Conservation (phyloP, 1,284 basidiomycete species). For the Cystobasidium sp. region DNA sequence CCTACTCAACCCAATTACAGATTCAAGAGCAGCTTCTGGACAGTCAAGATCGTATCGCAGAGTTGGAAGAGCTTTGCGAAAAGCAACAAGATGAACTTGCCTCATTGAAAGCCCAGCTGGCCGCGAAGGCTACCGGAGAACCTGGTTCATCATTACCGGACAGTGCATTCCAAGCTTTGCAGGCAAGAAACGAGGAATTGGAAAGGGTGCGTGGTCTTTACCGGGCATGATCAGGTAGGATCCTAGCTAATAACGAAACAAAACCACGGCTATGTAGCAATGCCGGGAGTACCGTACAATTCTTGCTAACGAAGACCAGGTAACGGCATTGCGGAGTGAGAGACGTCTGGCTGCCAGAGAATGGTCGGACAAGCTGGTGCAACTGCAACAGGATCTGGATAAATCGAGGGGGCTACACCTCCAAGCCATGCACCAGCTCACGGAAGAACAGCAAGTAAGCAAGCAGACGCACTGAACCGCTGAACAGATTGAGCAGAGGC, state of each 20-base stretch:
- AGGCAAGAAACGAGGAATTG: conserved; percentile 49
- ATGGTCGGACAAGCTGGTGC: conserved; percentile 53
- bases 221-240: neutral
- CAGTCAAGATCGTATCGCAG: conserved; percentile 47
- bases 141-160: conserved; percentile 42
- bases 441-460: conserved; percentile 51
- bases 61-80: conserved; percentile 46
- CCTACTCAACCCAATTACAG: conserved; percentile 2
- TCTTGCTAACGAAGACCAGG: conserved; percentile 39
- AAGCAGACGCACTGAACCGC: neutral
- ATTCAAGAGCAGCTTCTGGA: conserved; percentile 49
- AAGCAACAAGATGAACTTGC: conserved; percentile 45
- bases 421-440: conserved; percentile 62
- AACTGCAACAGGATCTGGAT: conserved; percentile 65
- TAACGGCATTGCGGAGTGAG: conserved; percentile 45
- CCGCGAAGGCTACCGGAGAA: conserved; percentile 27
- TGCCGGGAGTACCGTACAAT: conserved; percentile 42
- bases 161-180: conserved; percentile 40
- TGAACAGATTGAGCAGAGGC: neutral
- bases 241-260: neutral
- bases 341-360: conserved; percentile 61
- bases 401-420: conserved; percentile 64
- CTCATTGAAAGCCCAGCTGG: conserved; percentile 41
- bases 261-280: conserved; percentile 12
- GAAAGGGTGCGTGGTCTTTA: conserved; percentile 43